These are phyloP conservation scores for Aspergillus sclerotialis DNA, from an alignment of 2,329 filamentous ascomycete genomes.

Conservation along the genomic window DNA sequence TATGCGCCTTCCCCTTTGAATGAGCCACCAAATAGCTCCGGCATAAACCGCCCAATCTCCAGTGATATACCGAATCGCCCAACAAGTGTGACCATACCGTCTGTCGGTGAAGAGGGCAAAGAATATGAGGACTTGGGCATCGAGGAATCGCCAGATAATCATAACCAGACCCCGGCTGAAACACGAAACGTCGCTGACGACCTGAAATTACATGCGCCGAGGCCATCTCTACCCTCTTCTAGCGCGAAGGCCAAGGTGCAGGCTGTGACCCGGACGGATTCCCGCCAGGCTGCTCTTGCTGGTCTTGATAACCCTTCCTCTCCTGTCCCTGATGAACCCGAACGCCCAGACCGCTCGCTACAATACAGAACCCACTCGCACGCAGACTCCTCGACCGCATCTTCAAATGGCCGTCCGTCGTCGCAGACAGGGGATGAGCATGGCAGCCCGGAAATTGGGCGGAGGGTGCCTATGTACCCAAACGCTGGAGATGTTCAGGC, in stretches of 20 bases:
- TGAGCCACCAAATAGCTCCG: constrained; percentile 48
- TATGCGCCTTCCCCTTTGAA: constrained; percentile 84
- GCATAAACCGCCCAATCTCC: constrained; percentile 24
- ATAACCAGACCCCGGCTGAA: constrained; percentile 54
- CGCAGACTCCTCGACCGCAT: constrained; percentile 39
- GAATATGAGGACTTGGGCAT: constrained; percentile 67
- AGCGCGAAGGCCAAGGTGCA: constrained; percentile 80
- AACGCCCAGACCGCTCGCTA: constrained; percentile 48
- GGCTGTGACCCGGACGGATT: constrained; percentile 83
- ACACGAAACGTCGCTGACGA: constrained; percentile 73
- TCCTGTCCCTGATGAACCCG: constrained; percentile 44
- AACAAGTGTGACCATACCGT: constrained; percentile 73
- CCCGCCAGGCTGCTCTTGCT: constrained; percentile 74
- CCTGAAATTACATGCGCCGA: constrained; percentile 81
- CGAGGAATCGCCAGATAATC: constrained; percentile 37
- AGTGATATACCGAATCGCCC: constrained; percentile 48
- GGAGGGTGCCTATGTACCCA: constrained; percentile 88
- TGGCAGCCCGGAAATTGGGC: constrained; percentile 86
- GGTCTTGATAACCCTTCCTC: constrained; percentile 62
- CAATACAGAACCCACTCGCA: constrained; percentile 55
- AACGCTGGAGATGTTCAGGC: constrained; percentile 94
- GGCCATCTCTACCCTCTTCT: constrained; percentile 71
- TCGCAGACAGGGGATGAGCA: constrained; percentile 64
- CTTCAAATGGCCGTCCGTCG: constrained; percentile 49
- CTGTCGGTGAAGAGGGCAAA: constrained; percentile 79